A percentile compares a stretch with the other conserved stretches of the same genome.
Evolutionary conservation across 306 rosid species (phyloP).

Genomic region (Arachis hypogaea): DNA sequence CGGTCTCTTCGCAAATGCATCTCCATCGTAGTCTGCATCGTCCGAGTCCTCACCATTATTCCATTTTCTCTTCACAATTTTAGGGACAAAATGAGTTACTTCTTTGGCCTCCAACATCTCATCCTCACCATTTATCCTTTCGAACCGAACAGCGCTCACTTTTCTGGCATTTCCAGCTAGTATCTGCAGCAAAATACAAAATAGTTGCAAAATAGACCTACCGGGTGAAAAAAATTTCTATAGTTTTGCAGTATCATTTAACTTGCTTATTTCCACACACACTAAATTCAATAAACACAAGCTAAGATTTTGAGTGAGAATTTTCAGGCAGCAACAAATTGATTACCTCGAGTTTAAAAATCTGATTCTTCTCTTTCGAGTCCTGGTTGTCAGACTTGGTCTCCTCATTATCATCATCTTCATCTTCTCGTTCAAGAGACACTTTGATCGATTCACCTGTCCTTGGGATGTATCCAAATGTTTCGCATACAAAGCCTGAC

Average conservation of each 20-base stretch:
- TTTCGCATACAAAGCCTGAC: conserved; percentile 94
- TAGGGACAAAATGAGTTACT: too few species aligned
- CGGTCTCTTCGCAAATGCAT: conserved; percentile 53
- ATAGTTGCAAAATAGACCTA: too few species aligned
- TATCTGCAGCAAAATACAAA: conserved; percentile 55
- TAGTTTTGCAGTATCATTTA: not conserved
- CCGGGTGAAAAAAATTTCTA: too few species aligned
- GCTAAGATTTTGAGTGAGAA: not conserved
- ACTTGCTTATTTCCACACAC: not conserved
- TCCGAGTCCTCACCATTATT: too few species aligned
- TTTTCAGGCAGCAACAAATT: conserved; percentile 22
- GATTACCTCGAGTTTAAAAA: conserved; percentile 86
- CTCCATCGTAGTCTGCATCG: conserved; percentile 42
- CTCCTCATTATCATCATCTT: conserved; percentile 69
- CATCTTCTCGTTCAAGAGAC: conserved; percentile 83
- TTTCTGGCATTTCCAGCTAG: conserved; percentile 98
- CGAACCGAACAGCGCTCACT: conserved; percentile 88
- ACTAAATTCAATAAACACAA: not conserved
- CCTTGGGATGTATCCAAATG: conserved; percentile 96
- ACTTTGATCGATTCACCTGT: conserved; percentile 92
- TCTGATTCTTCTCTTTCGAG: conserved; percentile 67
- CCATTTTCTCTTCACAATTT: too few species aligned
- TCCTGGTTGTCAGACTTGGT: conserved; percentile 71
- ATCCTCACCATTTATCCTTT: too few species aligned
- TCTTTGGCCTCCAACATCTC: too few species aligned